phyloP scores from a whole-genome alignment of 2,329 filamentous ascomycete species.

The Aspergillus floridensis region DNA sequence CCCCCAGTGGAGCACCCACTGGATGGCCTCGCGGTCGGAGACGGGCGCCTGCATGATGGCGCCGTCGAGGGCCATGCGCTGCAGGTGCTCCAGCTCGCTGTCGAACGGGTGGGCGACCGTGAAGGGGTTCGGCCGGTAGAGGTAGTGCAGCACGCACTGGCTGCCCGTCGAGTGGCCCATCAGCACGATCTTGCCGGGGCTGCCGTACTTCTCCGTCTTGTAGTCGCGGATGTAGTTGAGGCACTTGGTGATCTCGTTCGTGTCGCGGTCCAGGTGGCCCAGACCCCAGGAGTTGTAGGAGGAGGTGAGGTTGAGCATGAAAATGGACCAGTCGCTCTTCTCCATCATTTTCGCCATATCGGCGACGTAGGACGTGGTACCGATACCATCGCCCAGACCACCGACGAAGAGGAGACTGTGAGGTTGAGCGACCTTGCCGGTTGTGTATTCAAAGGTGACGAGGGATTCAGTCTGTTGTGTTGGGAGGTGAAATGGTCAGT shows the following conservation, averaged over 20 bases:
- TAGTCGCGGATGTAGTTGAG: conserved; percentile 49
- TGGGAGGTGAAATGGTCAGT: conserved; percentile 7
- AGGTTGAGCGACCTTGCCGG: conserved; percentile 28
- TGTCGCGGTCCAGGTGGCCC: conserved; percentile 51
- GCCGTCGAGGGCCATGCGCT: conserved; percentile 61
- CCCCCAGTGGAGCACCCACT: conserved; percentile 35
- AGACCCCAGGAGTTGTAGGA: conserved; percentile 56
- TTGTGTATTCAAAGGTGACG: conserved; percentile 40
- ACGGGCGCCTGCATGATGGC: conserved; percentile 78
- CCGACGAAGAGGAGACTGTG: conserved; percentile 57
- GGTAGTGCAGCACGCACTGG: conserved; percentile 66
- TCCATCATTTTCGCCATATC: conserved; percentile 48
- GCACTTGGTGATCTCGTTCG: conserved; percentile 51
- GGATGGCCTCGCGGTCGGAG: conserved; percentile 68
- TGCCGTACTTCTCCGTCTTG: conserved; percentile 25
- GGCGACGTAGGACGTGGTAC: conserved; percentile 52
- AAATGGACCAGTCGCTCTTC: conserved; percentile 50
- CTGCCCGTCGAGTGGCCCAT: conserved; percentile 67
- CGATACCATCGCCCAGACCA: conserved; percentile 56
- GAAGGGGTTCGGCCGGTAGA: conserved; percentile 47
- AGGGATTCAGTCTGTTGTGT: conserved; percentile 29
- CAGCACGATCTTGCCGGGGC: conserved; percentile 54
- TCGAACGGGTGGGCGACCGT: conserved; percentile 31
- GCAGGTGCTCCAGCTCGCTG: conserved; percentile 30
- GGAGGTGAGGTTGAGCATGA: conserved; percentile 50